Evolutionary conservation across 1,139 yeast genomes (phyloP).

Genomic region (Zygosaccharomyces pseudobailii): DNA sequence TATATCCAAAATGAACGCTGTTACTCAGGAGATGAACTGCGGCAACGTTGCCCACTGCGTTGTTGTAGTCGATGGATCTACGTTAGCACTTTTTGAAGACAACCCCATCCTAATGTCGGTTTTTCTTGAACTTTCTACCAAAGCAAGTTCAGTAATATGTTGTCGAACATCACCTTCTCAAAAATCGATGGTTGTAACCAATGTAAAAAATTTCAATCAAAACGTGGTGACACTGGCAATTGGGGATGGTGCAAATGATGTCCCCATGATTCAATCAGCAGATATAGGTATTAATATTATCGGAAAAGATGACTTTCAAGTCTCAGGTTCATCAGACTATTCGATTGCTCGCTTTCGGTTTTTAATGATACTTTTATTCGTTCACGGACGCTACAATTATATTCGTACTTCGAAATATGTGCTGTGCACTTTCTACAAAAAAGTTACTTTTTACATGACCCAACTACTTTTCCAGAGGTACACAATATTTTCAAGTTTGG

Average conservation of each 20-base stretch:
- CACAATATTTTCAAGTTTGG: constrained; percentile 87
- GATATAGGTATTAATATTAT: constrained; percentile 97
- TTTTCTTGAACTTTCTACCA: constrained; percentile 78
- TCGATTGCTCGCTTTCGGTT: constrained; percentile 93
- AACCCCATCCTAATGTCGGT: constrained; percentile 68
- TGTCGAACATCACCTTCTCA: constrained; percentile 98
- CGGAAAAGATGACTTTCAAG: constrained; percentile 94
- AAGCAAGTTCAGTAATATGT: constrained; percentile 86
- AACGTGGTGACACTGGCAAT: constrained; percentile 83
- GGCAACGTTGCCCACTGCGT: constrained; percentile 90
- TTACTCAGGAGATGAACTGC: constrained; percentile 42
- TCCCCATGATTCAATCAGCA: constrained; percentile 98
- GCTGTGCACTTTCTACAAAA: constrained; percentile 91
- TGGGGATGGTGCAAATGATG: constrained; percentile 99
- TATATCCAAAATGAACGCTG: constrained; percentile 40
- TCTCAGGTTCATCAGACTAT: constrained; percentile 92
- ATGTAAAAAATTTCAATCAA: constrained; percentile 62
- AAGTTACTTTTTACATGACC: constrained; percentile 78
- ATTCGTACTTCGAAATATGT: constrained; percentile 89
- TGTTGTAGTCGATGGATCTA: constrained; percentile 86
- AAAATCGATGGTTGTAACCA: constrained; percentile 81
- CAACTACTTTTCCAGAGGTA: constrained; percentile 85
- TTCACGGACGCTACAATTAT: constrained; percentile 94
- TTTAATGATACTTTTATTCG: constrained; percentile 72
- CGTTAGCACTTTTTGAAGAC: constrained; percentile 64